Percentiles rank a stretch among this genome's conserved stretches.
phyloP scores from a whole-genome alignment of 2,329 filamentous ascomycete species.

The Pseudocercospora crystallina region DNA sequence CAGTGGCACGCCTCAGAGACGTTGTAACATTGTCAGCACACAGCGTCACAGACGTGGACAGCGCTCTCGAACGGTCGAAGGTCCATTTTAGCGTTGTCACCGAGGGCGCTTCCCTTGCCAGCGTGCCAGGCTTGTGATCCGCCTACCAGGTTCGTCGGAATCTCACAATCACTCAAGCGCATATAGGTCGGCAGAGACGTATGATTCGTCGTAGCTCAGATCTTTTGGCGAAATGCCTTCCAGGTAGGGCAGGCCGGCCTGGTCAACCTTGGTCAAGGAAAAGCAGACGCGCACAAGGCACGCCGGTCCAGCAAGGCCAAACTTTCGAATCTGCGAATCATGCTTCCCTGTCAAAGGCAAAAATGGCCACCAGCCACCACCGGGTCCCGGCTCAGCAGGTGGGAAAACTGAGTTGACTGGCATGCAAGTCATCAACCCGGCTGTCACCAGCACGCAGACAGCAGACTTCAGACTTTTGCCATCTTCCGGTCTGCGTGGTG shows the following conservation, averaged over 20 bases:
- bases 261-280: background rate
- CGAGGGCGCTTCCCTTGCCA: background rate
- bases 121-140: background rate
- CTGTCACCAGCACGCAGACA: no score
- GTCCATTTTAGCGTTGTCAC: background rate
- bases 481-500: no score
- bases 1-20: no score
- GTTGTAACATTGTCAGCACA: no score
- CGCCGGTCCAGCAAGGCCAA: background rate
- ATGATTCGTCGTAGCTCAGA: background rate
- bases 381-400: no score
- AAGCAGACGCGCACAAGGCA: background rate
- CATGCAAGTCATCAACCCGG: no score
- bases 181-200: background rate
- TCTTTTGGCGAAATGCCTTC: background rate
- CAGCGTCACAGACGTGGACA: no score
- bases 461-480: no score
- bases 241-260: background rate
- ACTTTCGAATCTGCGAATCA: background rate
- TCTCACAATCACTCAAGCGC: background rate
- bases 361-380: no score
- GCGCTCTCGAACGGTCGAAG: background rate
- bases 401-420: no score
- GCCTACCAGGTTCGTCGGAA: background rate
- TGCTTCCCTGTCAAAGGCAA: constrained; percentile 2